A percentile compares a stretch with the other conserved stretches of the same genome.
phyloP scores from a whole-genome alignment of 371 early-diverging fungal genomes.

The Circinella umbellata region DNA sequence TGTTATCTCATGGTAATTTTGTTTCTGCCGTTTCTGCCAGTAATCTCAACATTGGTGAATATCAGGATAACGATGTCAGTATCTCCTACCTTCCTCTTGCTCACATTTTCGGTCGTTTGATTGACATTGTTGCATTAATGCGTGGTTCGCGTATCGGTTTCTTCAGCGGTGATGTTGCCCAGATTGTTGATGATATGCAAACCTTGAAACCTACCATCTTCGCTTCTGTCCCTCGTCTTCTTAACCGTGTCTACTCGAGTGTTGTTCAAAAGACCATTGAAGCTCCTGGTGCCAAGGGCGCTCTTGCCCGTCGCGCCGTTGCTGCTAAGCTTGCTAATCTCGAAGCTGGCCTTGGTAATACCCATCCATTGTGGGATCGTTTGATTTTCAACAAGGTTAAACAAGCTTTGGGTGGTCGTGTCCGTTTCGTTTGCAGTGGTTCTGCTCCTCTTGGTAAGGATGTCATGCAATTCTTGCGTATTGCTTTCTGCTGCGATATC shows the following conservation, averaged over 20 bases:
- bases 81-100: conserved; percentile 85
- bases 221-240: conserved; percentile 89
- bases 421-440: conserved; percentile 80
- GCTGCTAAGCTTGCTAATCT: conserved; percentile 64
- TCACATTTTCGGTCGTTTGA: conserved; percentile 88
- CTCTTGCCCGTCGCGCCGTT: conserved; percentile 62
- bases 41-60: conserved; percentile 13
- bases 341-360: conserved; percentile 57
- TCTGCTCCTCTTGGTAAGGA: conserved; percentile 93
- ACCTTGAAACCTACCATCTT: conserved; percentile 85
- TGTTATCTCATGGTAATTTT: conserved; percentile 62
- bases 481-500: conserved; percentile 72
- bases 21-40: conserved; percentile 33
- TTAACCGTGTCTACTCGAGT: conserved; percentile 89
- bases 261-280: conserved; percentile 74
- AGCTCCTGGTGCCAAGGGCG: conserved; percentile 68
- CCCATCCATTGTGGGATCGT: conserved; percentile 87
- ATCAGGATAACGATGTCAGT: conserved; percentile 34
- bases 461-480: conserved; percentile 87
- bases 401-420: conserved; percentile 88
- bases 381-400: conserved; percentile 91
- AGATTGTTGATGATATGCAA: conserved; percentile 84
- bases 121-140: conserved; percentile 25
- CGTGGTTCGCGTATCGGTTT: conserved; percentile 77
- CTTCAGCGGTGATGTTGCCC: conserved; percentile 81